A percentile compares a stretch with the other conserved stretches of the same genome.
These are phyloP conservation scores for Nicotiana tabacum DNA, from an alignment of 257 asterid genomes.

Conservation along the genomic window DNA sequence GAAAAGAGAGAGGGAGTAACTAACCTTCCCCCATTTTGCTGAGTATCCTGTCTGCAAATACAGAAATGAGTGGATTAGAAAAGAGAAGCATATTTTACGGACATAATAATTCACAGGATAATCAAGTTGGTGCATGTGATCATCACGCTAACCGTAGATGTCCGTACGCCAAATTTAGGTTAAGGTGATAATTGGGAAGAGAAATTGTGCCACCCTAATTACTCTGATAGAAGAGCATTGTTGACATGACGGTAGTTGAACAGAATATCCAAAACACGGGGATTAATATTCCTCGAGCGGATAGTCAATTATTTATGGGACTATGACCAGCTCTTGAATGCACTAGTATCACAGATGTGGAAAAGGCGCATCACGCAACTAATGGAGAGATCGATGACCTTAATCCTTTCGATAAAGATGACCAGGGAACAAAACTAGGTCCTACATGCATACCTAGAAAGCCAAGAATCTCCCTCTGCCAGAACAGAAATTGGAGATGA, in stretches of 20 bases:
- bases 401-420: neutral
- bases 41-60: constrained; percentile 72
- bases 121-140: neutral
- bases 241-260: neutral
- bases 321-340: neutral
- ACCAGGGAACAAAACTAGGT: neutral
- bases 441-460: neutral
- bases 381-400: neutral
- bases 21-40: constrained; percentile 95
- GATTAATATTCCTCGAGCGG: neutral
- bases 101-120: neutral
- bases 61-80: constrained; percentile 18
- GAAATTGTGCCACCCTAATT: neutral
- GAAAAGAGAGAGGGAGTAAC: constrained; percentile 30
- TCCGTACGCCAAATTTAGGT: neutral
- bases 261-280: neutral
- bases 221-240: neutral
- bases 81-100: neutral
- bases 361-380: neutral
- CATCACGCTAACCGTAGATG: neutral
- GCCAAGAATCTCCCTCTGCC: neutral
- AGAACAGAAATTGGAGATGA: neutral
- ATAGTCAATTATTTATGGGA: neutral
- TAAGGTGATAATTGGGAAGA: neutral
- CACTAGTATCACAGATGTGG: neutral